These are phyloP conservation scores for Actinidia chinensis DNA, from an alignment of 179 eudicot genomes.

Conservation along the genomic window DNA sequence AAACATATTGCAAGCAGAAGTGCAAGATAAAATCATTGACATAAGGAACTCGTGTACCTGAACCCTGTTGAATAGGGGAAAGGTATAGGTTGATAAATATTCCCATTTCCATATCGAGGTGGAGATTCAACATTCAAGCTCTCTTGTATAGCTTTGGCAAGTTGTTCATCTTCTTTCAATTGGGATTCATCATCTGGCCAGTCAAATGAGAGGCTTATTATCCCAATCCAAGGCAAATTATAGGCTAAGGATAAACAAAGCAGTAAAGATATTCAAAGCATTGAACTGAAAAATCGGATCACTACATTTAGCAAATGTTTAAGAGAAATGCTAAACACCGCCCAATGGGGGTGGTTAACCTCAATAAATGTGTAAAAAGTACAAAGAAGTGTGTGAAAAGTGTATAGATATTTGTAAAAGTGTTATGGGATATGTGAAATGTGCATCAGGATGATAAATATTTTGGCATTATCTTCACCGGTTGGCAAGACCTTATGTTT, in stretches of 20 bases:
- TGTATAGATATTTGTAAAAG: too few species aligned
- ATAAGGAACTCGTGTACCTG: conserved; percentile 46
- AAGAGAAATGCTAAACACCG: too few species aligned
- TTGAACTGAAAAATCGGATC: not conserved
- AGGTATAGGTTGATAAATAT: conserved; percentile 59
- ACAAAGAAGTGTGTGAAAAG: too few species aligned
- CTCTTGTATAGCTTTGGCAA: conserved; percentile 83
- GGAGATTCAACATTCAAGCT: conserved; percentile 65
- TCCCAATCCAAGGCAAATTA: not conserved
- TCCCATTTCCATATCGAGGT: conserved; percentile 42
- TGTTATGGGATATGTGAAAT: too few species aligned
- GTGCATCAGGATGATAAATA: too few species aligned
- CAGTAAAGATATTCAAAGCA: not conserved
- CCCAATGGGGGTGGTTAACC: too few species aligned
- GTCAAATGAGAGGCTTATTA: conserved; percentile 7
- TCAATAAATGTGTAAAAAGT: too few species aligned
- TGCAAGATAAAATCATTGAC: not conserved
- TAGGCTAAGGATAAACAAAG: not conserved
- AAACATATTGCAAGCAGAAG: conserved; percentile 1
- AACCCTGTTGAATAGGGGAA: conserved; percentile 59
- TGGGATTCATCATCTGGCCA: conserved; percentile 54
- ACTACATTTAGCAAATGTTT: not conserved
- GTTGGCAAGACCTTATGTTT: not conserved
- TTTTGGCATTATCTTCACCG: too few species aligned
- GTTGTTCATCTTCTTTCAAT: conserved; percentile 76